These are phyloP conservation scores for Mentha longifolia DNA, from an alignment of 257 asterid genomes.

Conservation along the genomic window DNA sequence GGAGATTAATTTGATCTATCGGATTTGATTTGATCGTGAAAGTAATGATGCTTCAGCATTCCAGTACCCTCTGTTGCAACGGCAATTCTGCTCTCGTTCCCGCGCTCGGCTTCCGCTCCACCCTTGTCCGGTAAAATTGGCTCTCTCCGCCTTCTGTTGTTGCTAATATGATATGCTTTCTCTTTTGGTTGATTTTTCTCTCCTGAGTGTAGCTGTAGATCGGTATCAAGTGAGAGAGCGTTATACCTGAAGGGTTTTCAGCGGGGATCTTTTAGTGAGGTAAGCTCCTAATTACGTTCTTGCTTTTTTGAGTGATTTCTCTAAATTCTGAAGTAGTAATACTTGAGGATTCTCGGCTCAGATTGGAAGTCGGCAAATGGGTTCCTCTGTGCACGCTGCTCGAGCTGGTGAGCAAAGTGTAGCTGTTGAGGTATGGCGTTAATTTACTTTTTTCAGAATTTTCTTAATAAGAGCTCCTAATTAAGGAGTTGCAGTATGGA, in stretches of 20 bases:
- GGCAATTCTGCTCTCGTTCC: conserved; percentile 33
- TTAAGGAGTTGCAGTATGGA: background rate
- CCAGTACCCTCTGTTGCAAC: conserved; percentile 35
- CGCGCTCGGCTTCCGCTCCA: conserved; percentile 29
- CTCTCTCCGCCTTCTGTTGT: background rate
- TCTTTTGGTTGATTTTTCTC: conserved; percentile 14
- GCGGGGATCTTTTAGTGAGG: conserved; percentile 34
- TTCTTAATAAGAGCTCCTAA: too few relatives aligned
- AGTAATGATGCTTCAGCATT: conserved; percentile 33
- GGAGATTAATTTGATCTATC: background rate
- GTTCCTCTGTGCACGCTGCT: conserved; percentile 36
- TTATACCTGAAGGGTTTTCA: conserved; percentile 18
- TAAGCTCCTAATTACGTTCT: conserved; percentile 26
- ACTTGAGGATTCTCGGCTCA: conserved; percentile 25
- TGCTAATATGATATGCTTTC: background rate
- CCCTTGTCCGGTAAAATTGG: conserved; percentile 28
- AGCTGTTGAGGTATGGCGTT: conserved; percentile 45
- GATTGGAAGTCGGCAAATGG: conserved; percentile 35
- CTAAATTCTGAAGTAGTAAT: background rate
- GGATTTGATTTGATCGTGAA: conserved; percentile 18
- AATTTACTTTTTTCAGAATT: background rate
- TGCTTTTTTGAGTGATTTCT: background rate
- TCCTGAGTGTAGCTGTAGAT: conserved; percentile 29
- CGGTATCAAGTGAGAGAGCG: conserved; percentile 32
- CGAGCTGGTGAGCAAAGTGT: conserved; percentile 42